Conservation (phyloP, 768 basidiomycete species). For the Lentinula sp. region DNA sequence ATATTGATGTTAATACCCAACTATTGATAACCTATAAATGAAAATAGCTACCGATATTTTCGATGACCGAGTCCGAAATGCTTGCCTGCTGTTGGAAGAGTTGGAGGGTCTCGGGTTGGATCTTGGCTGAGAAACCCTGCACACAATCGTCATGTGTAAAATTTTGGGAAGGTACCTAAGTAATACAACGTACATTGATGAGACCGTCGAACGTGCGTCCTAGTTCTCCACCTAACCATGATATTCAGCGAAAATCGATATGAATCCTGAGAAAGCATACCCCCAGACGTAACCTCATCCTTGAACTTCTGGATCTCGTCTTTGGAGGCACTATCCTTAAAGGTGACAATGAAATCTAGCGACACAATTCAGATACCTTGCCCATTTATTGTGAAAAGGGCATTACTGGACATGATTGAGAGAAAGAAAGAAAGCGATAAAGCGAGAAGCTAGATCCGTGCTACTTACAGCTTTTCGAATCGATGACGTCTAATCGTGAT, state of each 20-base stretch:
- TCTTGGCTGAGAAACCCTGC: conserved; percentile 39
- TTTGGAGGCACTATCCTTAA: conserved; percentile 37
- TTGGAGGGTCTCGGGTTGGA: conserved; percentile 24
- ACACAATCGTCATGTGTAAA: not conserved
- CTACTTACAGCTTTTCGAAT: too few species aligned
- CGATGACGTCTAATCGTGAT: not conserved
- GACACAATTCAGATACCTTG: not conserved
- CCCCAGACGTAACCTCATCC: conserved; percentile 28
- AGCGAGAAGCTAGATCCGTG: too few species aligned
- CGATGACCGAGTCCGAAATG: conserved; percentile 11
- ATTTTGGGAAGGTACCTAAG: not conserved
- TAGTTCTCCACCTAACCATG: conserved; percentile 36
- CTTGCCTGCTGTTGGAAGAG: conserved; percentile 19
- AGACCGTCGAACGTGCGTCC: conserved; percentile 28
- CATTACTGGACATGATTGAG: not conserved
- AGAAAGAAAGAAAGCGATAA: too few species aligned
- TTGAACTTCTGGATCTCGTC: conserved; percentile 36
- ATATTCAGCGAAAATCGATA: not conserved
- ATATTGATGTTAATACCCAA: not conserved
- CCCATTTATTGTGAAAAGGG: not conserved
- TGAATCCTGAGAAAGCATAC: conserved; percentile 17
- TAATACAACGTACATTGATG: conserved; percentile 26
- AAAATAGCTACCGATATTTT: conserved; percentile 14
- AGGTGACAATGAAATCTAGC: conserved; percentile 51
- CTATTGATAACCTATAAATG: not conserved